phyloP scores from a whole-genome alignment of 441 rosid species.

The Viola pubescens region DNA sequence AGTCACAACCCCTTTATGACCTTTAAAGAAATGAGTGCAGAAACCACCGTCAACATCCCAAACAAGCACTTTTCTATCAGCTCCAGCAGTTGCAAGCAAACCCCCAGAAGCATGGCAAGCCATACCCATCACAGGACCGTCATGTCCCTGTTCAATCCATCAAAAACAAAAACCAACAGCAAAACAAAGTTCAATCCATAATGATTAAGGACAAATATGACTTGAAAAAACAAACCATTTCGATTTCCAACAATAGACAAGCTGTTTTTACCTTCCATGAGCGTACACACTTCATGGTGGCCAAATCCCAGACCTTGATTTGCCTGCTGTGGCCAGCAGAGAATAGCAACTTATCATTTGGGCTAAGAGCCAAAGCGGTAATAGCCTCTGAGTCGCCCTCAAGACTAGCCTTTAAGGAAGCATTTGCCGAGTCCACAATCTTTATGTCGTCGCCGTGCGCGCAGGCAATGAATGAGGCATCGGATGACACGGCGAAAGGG shows the following conservation, averaged over 20 bases:
- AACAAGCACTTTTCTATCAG: slow-evolving; percentile 91
- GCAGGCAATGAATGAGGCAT: slow-evolving; percentile 72
- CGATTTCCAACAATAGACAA: background rate
- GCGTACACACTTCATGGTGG: slow-evolving; percentile 63
- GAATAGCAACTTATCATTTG: slow-evolving; percentile 70
- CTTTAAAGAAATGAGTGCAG: slow-evolving; percentile 90
- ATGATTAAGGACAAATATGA: background rate
- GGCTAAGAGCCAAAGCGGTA: slow-evolving; percentile 76
- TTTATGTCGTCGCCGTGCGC: slow-evolving; percentile 67
- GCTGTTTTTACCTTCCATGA: slow-evolving; percentile 46
- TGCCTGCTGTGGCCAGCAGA: slow-evolving; percentile 83
- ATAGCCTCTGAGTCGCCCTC: slow-evolving; percentile 62
- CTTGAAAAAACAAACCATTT: background rate
- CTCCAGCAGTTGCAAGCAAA: slow-evolving; percentile 96
- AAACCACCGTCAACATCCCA: slow-evolving; percentile 99
- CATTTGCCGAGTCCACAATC: slow-evolving; percentile 53
- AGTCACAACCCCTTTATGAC: slow-evolving; percentile 82
- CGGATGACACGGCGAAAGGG: slow-evolving; percentile 67
- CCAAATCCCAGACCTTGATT: slow-evolving; percentile 86
- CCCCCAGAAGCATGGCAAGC: slow-evolving; percentile 90
- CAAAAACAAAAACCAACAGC: background rate
- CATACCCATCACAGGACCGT: slow-evolving; percentile 90
- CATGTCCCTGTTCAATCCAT: slow-evolving; percentile 57
- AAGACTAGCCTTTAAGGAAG: slow-evolving; percentile 51
- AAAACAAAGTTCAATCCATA: background rate